Evolutionary conservation across 805 yeast species (phyloP), one percentile per base, ranked within the genome.

Genomic region (Sporopachydermia lactativora): DNA sequence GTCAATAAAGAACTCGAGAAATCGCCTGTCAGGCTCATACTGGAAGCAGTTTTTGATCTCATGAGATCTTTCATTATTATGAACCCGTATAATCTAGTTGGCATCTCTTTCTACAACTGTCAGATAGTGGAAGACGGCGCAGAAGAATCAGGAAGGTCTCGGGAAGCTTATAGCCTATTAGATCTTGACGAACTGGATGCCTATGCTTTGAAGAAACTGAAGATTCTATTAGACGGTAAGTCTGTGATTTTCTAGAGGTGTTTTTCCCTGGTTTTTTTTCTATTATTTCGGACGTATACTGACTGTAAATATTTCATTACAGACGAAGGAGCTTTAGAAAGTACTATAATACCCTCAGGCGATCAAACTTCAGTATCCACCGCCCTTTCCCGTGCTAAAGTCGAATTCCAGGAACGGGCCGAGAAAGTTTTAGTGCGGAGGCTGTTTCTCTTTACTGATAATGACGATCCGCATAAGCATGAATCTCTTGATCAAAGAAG

Each of bases 391-490:
- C 61, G 63, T 16, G 58, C 78, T 5, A 68, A 74, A 41, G 77
- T 73, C 41, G 78, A 75, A 43, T 76, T 81, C 45, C 51, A 61
- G 13, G 53, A 61, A 31, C 54, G 57, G 3, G 61, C 62, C 14
- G 54, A 55, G 11, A 59, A 54, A 17, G 78, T 68, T 53, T 72
- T 73, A 39, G 67, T 66, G 36, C 73, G 71, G 47, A 76, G 80
- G 49, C 58, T 83, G 3, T 70, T 84, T 47, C 60, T 85, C 52
- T 73, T 86, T 51, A 83, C 95, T 0, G 81, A 78, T 52, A 75
- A 79, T 53, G 92, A 81, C 48, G 58, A 58, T 37, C 96, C 96
- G 0, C 69, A 60, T 46, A 63, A 64, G 41, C 60, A 61, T 4
- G 62, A 66, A 13, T 42, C 50, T 2, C 61, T 53, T 4, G 59